Percentiles rank a stretch among this genome's conserved stretches.
Conservation (phyloP, 768 basidiomycete genomes). For the Psilocybe cubensis region DNA sequence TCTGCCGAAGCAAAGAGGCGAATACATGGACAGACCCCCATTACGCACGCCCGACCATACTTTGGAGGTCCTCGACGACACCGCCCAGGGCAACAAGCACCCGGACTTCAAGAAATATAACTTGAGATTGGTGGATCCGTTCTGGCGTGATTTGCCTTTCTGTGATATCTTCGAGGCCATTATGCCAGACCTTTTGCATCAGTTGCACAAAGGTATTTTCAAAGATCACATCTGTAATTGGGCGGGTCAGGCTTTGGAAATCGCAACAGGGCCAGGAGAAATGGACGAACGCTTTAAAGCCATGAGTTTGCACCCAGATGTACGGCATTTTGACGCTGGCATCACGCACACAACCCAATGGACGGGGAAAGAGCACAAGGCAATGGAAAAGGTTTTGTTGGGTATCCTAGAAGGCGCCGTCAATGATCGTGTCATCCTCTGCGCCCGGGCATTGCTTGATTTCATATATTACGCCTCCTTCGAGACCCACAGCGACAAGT, state of each 20-base stretch:
- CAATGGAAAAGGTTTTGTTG: constrained; percentile 38
- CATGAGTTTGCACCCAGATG: constrained; percentile 13
- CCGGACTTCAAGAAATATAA: constrained; percentile 14
- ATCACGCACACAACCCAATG: constrained; percentile 43
- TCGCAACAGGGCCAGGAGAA: constrained; percentile 9
- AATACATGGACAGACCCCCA: too few relatives aligned
- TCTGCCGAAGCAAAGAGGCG: constrained; percentile 16
- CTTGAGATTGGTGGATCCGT: constrained; percentile 29
- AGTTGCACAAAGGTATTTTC: constrained; percentile 53
- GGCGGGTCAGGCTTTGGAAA: constrained; percentile 23
- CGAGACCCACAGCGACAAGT: constrained; percentile 27
- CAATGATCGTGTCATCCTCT: constrained; percentile 20
- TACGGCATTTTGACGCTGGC: constrained; percentile 46
- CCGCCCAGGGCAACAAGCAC: background rate
- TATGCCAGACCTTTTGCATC: constrained; percentile 50
- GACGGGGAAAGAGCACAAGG: constrained; percentile 46
- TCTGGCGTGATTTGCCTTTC: constrained; percentile 44
- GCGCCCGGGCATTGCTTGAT: constrained; percentile 32
- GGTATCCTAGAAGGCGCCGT: constrained; percentile 30
- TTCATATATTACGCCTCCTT: constrained; percentile 40
- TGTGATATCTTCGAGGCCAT: constrained; percentile 42
- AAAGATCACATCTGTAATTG: constrained; percentile 45
- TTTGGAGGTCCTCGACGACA: background rate
- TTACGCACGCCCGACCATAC: constrained; percentile 3
- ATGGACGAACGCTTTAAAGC: constrained; percentile 12